Conservation (phyloP, 306 rosid genomes). For the Lathyrus tuberosus region DNA sequence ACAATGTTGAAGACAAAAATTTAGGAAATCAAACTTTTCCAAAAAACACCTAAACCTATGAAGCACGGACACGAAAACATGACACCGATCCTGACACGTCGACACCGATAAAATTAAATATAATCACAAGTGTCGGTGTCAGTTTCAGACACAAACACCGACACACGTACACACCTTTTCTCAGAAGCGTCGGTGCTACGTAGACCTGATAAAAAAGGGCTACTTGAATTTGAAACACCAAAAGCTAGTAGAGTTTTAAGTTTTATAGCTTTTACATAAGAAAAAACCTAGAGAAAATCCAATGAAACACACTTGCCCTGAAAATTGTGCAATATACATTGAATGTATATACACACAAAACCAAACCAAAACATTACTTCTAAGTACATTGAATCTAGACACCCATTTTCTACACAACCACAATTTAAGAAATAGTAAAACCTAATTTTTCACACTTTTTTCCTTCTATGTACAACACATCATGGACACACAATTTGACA, state of each 20-base stretch:
- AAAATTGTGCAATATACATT: conserved; percentile 30
- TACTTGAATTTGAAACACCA: conserved; percentile 27
- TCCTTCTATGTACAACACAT: too few relatives aligned
- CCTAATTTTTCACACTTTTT: background rate
- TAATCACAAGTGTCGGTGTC: too few relatives aligned
- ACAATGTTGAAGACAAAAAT: conserved; percentile 7
- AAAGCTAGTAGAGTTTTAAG: conserved; percentile 2
- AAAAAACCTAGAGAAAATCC: conserved; percentile 33
- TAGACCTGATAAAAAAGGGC: background rate
- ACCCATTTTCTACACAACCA: conserved; percentile 25
- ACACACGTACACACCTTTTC: too few relatives aligned
- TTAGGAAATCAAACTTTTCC: background rate
- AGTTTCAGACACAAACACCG: too few relatives aligned
- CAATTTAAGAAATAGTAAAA: conserved; percentile 16
- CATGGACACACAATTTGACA: conserved; percentile 5
- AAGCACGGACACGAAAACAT: too few relatives aligned
- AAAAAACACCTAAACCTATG: background rate
- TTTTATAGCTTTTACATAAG: conserved; percentile 27
- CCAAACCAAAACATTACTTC: conserved; percentile 30
- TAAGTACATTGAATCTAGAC: conserved; percentile 50
- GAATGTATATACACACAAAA: conserved; percentile 37
- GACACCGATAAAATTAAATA: too few relatives aligned
- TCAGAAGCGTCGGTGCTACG: too few relatives aligned
- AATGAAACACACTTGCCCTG: conserved; percentile 6
- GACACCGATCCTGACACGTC: too few relatives aligned